These are phyloP conservation scores for Cladosporium colombiae DNA, from an alignment of 2,329 filamentous ascomycete genomes.

Conservation along the genomic window DNA sequence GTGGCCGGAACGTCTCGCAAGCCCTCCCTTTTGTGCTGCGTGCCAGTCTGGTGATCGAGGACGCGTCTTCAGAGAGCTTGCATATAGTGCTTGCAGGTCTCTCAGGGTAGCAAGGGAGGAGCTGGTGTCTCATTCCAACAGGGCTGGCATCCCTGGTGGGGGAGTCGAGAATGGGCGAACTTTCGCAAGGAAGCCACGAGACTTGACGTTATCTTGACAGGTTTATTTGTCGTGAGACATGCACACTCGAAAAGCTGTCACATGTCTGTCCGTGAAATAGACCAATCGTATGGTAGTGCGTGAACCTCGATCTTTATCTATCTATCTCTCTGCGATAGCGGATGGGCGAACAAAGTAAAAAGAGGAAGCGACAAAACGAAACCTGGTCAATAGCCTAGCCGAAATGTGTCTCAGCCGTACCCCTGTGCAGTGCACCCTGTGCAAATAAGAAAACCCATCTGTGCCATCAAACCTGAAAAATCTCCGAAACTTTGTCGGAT, in stretches of 20 bases:
- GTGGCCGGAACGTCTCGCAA: slow-evolving; percentile 10
- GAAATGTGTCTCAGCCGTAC: not conserved
- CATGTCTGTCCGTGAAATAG: not conserved
- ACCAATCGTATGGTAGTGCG: not conserved
- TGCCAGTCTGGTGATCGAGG: not conserved
- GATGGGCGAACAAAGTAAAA: not conserved
- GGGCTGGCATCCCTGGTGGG: slow-evolving; percentile 5
- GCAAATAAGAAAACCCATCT: not conserved
- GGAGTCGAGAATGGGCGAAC: not conserved
- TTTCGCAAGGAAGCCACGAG: not conserved
- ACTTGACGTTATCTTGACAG: not conserved
- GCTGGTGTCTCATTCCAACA: slow-evolving; percentile 2
- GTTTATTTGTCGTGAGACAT: not conserved
- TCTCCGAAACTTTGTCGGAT: not conserved
- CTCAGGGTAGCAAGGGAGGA: slow-evolving; percentile 1
- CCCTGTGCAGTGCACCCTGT: not conserved
- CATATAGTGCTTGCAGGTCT: slow-evolving; percentile 7
- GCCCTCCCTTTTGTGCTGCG: slow-evolving; percentile 19
- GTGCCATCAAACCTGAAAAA: slow-evolving; percentile 2
- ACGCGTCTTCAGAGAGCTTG: slow-evolving; percentile 1
- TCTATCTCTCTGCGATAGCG: slow-evolving; percentile 1
- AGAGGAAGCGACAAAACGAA: not conserved
- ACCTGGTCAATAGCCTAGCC: not conserved
- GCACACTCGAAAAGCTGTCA: not conserved
- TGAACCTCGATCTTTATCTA: not conserved